Conservation (phyloP, 192 early-diverging fungal genomes). For the Coemansia sp. region DNA sequence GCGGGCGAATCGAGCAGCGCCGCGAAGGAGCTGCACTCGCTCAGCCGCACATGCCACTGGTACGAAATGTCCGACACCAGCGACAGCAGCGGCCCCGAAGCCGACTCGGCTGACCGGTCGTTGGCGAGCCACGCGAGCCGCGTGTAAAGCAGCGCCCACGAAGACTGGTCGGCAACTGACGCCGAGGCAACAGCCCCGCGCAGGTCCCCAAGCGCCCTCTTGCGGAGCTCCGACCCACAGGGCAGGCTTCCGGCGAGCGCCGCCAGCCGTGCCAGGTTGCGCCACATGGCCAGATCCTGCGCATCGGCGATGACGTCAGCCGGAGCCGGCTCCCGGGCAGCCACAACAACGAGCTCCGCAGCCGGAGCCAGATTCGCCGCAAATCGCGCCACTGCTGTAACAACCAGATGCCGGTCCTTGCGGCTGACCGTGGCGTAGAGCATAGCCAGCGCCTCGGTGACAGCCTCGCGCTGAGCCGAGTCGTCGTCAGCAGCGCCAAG, state of each 20-base stretch:
- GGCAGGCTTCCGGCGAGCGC: conserved; percentile 7
- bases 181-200: not conserved
- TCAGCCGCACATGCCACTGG: conserved; percentile 22
- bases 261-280: conserved; percentile 2
- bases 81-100: conserved; percentile 3
- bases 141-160: conserved; percentile 35
- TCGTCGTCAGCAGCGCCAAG: not conserved
- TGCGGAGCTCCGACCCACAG: not conserved
- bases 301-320: conserved; percentile 26
- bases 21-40: not conserved
- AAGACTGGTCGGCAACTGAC: conserved; percentile 4
- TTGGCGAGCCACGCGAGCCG: conserved; percentile 35
- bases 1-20: conserved; percentile 7
- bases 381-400: conserved; percentile 24
- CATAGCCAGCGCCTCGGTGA: conserved; percentile 46
- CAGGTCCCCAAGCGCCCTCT: not conserved
- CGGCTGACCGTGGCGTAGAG: conserved; percentile 38
- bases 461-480: conserved; percentile 8
- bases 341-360: not conserved
- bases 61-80: conserved; percentile 26
- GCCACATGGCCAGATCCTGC: conserved; percentile 22
- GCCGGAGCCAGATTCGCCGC: conserved; percentile 4
- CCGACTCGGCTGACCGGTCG: not conserved
- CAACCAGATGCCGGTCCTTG: conserved; percentile 33
- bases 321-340: conserved; percentile 1